Base-by-base conservation (phyloP, 495 filamentous ascomycete genomes). In the Filosporella fistucella region DNA sequence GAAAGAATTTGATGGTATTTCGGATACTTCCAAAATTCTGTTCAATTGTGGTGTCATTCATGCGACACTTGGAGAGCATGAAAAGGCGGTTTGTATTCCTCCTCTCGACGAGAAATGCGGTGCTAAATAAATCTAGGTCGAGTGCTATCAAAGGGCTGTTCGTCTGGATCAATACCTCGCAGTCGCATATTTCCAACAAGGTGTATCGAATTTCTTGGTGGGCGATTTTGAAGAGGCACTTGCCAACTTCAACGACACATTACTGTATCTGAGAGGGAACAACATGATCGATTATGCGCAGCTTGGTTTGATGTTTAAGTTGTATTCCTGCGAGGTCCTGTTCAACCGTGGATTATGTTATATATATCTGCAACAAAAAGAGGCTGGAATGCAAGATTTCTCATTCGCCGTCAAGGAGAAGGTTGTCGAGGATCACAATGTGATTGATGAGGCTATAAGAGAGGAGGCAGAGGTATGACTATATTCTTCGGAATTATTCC, bases 41-140 rank as follows among this genome's bases (percentile, higher is more conserved):
- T 99, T 99, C 75, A 99, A 99, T 63, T 93, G 90, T 68, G 93
- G 94, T 43, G 93, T 99, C 39, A 97, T 99, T 63, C 88, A 93
- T 76, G 93, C 93, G 9, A 97, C 93, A 0, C 69, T 99, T n/a
- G 94, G 93, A 49, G 87, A 96, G 62, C 93, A 99, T 70, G 86
- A 88, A 55, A 87, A 84, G 74, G 93, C 93, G 56, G 93, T 98
- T 76, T 60, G 89, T 77, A 12, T 35, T 23, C 20, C 18, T 29
- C 32, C 33, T 12, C 39, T 26, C 42, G 23, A 42, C 5, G 26
- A 36, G 45, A 28, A 21, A 1, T 40, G 9, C 4, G 13, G 9
- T 25, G 26, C 51, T 57, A 51, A 59, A 35, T 32, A 12, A 35
- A 4, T 26, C 36, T 60, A 97, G 91, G 88, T 97, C 53, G 84